Evolutionary conservation across 2,329 filamentous ascomycete genomes (phyloP).

Genomic region (Trichoderma cornu-damae): DNA sequence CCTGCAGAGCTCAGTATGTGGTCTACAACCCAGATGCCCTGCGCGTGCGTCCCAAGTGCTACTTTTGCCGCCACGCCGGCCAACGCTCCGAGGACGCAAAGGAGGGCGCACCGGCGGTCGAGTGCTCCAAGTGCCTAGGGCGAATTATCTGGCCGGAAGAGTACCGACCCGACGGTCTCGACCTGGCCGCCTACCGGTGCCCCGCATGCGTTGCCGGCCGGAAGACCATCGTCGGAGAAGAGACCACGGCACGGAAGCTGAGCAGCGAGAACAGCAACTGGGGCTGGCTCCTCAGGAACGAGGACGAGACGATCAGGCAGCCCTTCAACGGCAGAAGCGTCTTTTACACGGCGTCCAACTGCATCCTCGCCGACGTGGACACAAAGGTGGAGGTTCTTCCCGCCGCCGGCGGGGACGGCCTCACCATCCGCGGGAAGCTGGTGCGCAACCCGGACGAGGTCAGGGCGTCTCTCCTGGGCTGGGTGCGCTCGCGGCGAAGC

Average conservation of each 20-base stretch:
- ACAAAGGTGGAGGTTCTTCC: constrained; percentile 37
- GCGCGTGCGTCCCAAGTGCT: constrained; percentile 44
- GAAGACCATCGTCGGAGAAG: constrained; percentile 34
- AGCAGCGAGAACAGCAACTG: constrained; percentile 41
- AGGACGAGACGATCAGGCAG: constrained; percentile 30
- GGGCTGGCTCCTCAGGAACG: constrained; percentile 42
- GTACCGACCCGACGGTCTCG: constrained; percentile 37
- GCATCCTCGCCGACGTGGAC: constrained; percentile 32
- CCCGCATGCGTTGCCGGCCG: constrained; percentile 35
- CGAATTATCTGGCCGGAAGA: constrained; percentile 43
- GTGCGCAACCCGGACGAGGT: constrained; percentile 39
- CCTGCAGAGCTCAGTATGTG: constrained; percentile 47
- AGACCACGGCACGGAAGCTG: constrained; percentile 37
- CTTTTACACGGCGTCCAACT: constrained; percentile 35
- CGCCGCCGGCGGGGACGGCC: neutral
- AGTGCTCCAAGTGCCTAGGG: constrained; percentile 42
- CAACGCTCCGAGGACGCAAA: neutral
- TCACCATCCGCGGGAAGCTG: constrained; percentile 37
- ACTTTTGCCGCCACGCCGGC: constrained; percentile 39
- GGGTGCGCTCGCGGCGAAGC: constrained; percentile 35
- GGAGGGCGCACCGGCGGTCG: constrained; percentile 35
- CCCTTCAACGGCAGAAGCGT: constrained; percentile 39
- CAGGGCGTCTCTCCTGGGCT: constrained; percentile 32
- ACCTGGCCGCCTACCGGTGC: constrained; percentile 35
- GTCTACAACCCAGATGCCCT: constrained; percentile 41